phyloP scores from a whole-genome alignment of 129 eudicot species.

The sunflower (Helianthus annuus) region HanXRQr2.0-SUNRISE NC_035440.2:14848543-14849042 shows the following conservation, averaged over 20 bases:
- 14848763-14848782: constrained; percentile 60
- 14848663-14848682: constrained; percentile 56
- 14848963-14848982: constrained; percentile 49
- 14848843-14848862: constrained; percentile 50
- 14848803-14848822: constrained; percentile 71
- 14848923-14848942: constrained; percentile 56
- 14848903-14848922: constrained; percentile 73
- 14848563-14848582: constrained; percentile 58
- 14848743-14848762: constrained; percentile 49
- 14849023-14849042: constrained; percentile 75
- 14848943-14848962: constrained; percentile 47
- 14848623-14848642: constrained; percentile 36
- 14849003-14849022: constrained; percentile 57
- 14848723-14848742: constrained; percentile 68
- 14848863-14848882: constrained; percentile 64
- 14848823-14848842: constrained; percentile 52
- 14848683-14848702: constrained; percentile 72
- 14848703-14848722: constrained; percentile 68
- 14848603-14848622: constrained; percentile 53
- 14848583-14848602: constrained; percentile 54
- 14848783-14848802: constrained; percentile 55
- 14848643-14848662: constrained; percentile 51
- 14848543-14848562: constrained; percentile 49
- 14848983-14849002: constrained; percentile 45
- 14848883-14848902: constrained; percentile 64